Evolutionary conservation across 1,139 yeast species (phyloP), one percentile per base, ranked within the genome.

Genomic region (Magnusiomyces tetraspermus): DNA sequence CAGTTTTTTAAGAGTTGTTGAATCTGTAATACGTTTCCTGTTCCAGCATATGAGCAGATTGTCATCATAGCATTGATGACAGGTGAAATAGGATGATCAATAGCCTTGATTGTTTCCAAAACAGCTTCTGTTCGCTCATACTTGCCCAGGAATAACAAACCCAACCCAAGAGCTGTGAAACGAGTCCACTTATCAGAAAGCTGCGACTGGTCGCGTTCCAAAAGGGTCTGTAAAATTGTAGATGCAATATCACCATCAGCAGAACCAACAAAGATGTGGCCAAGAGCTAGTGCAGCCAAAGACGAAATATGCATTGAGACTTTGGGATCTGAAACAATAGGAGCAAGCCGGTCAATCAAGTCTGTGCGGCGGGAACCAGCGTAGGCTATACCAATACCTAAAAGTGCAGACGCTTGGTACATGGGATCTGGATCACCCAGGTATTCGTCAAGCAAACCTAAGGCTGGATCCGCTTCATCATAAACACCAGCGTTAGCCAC

Each of bases 81-180:
- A 61, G 87, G 83, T 42, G 94, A 83, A 65, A 92, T 85, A 50
- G 97, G 97, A 66, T 90, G 97, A 60, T 89, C 96, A 64, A 94
- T 86, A 19, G 97, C 98, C 68, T 85, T 88, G 60, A 92, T 83
- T 0, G 97, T 88, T 66, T 92, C 98, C 60, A 92, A 73, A 26
- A 89, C 96, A 69, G 89, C 97, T 63, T 90, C 97, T 49, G 89
- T 95, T 68, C 85, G 92, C 64, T 92, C 97, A 57, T 89, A 84
- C 71, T 89, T 92, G 60, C 97, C 97, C 80, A 92, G 83, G 71
- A 85, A 94, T 59, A 94, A 76, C 57, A 94, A 76, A 55, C 97
- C 98, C 58, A 94, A 76, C 53, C 98, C 97, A 56, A 94, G 77
- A 8, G 96, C 88, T 80, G 92, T 78, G 67, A 92, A 89, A 61